Conservation (phyloP, 768 basidiomycete genomes). For the Pisolithus tinctorius region DNA sequence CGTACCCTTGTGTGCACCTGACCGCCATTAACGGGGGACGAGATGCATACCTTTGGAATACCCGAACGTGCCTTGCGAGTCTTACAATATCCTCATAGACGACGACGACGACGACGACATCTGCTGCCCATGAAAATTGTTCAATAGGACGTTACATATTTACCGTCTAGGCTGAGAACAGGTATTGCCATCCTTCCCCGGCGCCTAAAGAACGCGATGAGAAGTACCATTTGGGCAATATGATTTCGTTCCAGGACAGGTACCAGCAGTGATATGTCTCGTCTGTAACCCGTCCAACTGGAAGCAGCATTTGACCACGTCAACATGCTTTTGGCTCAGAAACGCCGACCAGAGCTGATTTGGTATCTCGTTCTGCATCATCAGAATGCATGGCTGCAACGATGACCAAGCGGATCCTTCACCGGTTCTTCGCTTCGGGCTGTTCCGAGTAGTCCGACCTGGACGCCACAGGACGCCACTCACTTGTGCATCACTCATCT, state of each 20-base stretch:
- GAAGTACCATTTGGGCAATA: constrained; percentile 32
- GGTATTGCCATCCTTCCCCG: constrained; percentile 69
- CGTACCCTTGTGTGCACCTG: constrained; percentile 65
- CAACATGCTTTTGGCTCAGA: not conserved
- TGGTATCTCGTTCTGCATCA: not conserved
- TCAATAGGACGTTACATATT: constrained; percentile 19
- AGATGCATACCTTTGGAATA: constrained; percentile 58
- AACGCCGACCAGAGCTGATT: constrained; percentile 28
- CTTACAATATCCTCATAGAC: constrained; percentile 62
- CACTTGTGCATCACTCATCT: no score
- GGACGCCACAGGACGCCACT: no score
- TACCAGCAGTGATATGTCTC: constrained; percentile 34
- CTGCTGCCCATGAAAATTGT: constrained; percentile 52
- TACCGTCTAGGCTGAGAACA: constrained; percentile 31
- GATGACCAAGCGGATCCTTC: not conserved
- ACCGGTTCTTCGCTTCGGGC: no score
- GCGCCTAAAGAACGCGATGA: constrained; percentile 38
- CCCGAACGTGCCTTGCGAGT: constrained; percentile 38
- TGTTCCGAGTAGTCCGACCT: not conserved
- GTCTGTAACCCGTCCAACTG: constrained; percentile 28
- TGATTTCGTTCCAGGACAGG: no score
- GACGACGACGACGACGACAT: constrained; percentile 50
- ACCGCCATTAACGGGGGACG: not conserved
- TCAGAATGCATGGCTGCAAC: not conserved
- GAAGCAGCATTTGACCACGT: not conserved